phyloP scores from a whole-genome alignment of 2,329 filamentous ascomycete species.

The Aspergillus fischeri region DNA sequence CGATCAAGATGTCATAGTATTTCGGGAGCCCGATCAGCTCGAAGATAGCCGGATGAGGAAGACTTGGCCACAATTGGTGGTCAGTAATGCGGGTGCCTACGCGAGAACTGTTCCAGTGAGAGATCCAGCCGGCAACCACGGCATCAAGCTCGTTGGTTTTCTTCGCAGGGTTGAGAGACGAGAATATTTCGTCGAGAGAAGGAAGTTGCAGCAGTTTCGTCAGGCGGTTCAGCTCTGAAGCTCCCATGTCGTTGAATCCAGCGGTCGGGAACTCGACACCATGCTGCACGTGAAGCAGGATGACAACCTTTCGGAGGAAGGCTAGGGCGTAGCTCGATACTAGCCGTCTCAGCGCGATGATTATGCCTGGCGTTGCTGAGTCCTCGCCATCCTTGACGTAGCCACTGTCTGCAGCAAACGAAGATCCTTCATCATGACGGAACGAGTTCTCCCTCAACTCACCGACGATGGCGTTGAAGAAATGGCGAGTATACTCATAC shows the following conservation, averaged over 20 bases:
- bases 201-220: slow-evolving; percentile 72
- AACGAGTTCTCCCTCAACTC: slow-evolving; percentile 36
- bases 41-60: slow-evolving; percentile 85
- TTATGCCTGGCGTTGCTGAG: slow-evolving; percentile 27
- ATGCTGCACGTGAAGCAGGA: slow-evolving; percentile 82
- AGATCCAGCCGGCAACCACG: slow-evolving; percentile 68
- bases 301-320: slow-evolving; percentile 78
- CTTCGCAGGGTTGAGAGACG: slow-evolving; percentile 46
- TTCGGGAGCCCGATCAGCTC: slow-evolving; percentile 89
- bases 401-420: slow-evolving; percentile 33
- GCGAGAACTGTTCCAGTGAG: slow-evolving; percentile 39
- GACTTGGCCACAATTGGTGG: slow-evolving; percentile 40
- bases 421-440: slow-evolving; percentile 31
- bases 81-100: slow-evolving; percentile 30
- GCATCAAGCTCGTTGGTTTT: slow-evolving; percentile 43
- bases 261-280: slow-evolving; percentile 81
- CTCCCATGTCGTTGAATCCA: slow-evolving; percentile 58
- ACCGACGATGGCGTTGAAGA: slow-evolving; percentile 37
- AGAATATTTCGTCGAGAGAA: slow-evolving; percentile 72
- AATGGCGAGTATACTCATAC: slow-evolving; percentile 28
- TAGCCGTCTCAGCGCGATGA: slow-evolving; percentile 33
- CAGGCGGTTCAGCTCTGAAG: slow-evolving; percentile 77
- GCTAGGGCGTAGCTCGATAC: slow-evolving; percentile 80
- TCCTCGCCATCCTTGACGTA: slow-evolving; percentile 37
- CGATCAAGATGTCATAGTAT: slow-evolving; percentile 87